Conservation (phyloP, 1,284 basidiomycete species). For the Puccinia triticina region DNA sequence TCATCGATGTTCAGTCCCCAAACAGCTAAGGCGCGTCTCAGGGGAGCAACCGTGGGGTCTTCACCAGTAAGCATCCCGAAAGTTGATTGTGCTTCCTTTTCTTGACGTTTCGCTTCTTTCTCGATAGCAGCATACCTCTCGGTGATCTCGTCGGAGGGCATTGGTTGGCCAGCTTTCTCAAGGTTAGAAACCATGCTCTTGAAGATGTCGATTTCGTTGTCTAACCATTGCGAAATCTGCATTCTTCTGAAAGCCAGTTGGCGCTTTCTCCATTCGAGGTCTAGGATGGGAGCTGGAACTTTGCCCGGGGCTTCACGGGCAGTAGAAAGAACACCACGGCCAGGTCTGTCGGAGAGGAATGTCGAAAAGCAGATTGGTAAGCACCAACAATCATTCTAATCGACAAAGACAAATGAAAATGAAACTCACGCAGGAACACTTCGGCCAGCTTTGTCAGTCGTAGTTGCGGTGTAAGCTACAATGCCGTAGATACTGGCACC, state of each 20-base stretch:
- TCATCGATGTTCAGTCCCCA: slow-evolving; percentile 94
- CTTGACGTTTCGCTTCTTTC: slow-evolving; percentile 82
- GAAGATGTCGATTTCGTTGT: slow-evolving; percentile 80
- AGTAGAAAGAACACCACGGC: slow-evolving; percentile 81
- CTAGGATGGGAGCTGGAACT: slow-evolving; percentile 71
- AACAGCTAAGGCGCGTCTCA: slow-evolving; percentile 90
- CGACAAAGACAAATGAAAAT: slow-evolving; percentile 58
- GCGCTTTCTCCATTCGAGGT: slow-evolving; percentile 81
- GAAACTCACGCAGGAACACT: slow-evolving; percentile 60
- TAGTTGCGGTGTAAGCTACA: slow-evolving; percentile 93
- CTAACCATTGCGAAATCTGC: slow-evolving; percentile 90
- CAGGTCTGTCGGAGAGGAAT: slow-evolving; percentile 67
- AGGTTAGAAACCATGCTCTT: slow-evolving; percentile 73
- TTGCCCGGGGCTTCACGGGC: slow-evolving; percentile 75
- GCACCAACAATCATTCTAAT: slow-evolving; percentile 2
- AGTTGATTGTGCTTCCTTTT: slow-evolving; percentile 82
- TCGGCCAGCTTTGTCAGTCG: slow-evolving; percentile 64
- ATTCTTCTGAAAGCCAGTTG: slow-evolving; percentile 89
- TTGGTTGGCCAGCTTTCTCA: slow-evolving; percentile 64
- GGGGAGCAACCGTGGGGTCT: slow-evolving; percentile 81
- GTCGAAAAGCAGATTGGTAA: not conserved
- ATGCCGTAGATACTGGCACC: slow-evolving; percentile 91
- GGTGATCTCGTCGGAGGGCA: slow-evolving; percentile 73
- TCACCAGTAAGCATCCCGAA: slow-evolving; percentile 92
- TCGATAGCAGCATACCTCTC: slow-evolving; percentile 79